Conservation (phyloP, 805 yeast genomes). For the Myxozyma neglecta region DNA sequence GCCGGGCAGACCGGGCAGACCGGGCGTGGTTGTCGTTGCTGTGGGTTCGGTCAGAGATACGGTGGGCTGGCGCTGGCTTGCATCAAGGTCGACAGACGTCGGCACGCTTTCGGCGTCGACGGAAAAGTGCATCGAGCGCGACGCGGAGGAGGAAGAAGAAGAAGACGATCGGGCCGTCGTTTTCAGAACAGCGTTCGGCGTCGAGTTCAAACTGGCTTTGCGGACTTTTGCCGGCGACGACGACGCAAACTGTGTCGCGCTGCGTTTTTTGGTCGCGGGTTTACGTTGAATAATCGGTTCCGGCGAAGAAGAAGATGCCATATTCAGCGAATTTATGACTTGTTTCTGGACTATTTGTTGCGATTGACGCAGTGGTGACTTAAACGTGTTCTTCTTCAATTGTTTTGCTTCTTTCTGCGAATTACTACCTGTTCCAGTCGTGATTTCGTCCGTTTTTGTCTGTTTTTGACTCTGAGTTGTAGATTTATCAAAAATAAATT, state of each 20-base stretch:
- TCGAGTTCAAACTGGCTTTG: too few relatives aligned
- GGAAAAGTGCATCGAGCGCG: neutral
- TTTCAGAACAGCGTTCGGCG: too few relatives aligned
- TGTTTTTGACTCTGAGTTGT: too few relatives aligned
- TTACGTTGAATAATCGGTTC: neutral
- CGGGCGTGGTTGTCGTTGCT: too few relatives aligned
- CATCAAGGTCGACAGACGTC: neutral
- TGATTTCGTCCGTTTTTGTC: too few relatives aligned
- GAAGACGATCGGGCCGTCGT: too few relatives aligned
- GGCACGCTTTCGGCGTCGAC: neutral
- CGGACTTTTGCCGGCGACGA: too few relatives aligned
- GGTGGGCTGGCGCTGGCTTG: neutral
- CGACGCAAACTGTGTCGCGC: neutral
- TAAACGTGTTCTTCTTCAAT: neutral
- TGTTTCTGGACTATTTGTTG: neutral
- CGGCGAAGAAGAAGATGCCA: neutral
- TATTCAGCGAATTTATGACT: neutral
- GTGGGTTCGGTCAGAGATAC: too few relatives aligned
- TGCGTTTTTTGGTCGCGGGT: neutral
- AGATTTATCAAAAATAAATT: too few relatives aligned
- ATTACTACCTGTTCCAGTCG: too few relatives aligned
- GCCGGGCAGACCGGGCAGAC: too few relatives aligned
- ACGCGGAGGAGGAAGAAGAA: neutral
- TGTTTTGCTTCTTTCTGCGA: too few relatives aligned
- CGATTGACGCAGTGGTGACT: neutral